Conservation (phyloP, 2,329 filamentous ascomycete species). For the Colletotrichum noveboracense region DNA sequence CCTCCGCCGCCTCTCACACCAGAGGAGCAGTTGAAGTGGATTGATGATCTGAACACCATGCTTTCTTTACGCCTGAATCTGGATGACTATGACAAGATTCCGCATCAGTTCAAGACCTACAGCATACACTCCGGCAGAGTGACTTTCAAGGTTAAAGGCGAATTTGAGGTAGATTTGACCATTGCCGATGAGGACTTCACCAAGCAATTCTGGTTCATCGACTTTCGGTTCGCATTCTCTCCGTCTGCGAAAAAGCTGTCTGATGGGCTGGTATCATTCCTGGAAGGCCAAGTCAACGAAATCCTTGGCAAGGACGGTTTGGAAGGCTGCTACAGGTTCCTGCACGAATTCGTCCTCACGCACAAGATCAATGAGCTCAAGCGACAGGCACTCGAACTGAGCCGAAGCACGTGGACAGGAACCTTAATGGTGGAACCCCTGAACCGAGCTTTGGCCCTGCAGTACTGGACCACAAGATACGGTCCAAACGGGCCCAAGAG, state of each 20-base stretch:
- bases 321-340: conserved; percentile 79
- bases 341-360: conserved; percentile 88
- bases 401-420: conserved; percentile 76
- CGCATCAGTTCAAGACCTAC: conserved; percentile 78
- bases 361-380: conserved; percentile 87
- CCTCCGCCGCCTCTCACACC: conserved; percentile 73
- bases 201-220: conserved; percentile 92
- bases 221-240: conserved; percentile 83
- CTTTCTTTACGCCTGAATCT: conserved; percentile 85
- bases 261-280: conserved; percentile 64
- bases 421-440: conserved; percentile 79
- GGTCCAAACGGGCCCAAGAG: conserved; percentile 69
- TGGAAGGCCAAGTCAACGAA: conserved; percentile 77
- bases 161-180: conserved; percentile 93
- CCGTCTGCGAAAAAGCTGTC: conserved; percentile 69
- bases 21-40: conserved; percentile 73
- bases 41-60: conserved; percentile 83
- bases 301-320: conserved; percentile 74
- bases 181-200: conserved; percentile 84
- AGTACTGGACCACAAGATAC: conserved; percentile 83
- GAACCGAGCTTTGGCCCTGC: conserved; percentile 82
- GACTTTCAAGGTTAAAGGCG: conserved; percentile 81
- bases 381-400: conserved; percentile 76
- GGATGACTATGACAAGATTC: conserved; percentile 78
- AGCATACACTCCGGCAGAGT: conserved; percentile 84